Evolutionary conservation across 1,284 basidiomycete genomes (phyloP), one percentile per base, ranked within the genome.

Genomic region (Boletellus deceptivus): DNA sequence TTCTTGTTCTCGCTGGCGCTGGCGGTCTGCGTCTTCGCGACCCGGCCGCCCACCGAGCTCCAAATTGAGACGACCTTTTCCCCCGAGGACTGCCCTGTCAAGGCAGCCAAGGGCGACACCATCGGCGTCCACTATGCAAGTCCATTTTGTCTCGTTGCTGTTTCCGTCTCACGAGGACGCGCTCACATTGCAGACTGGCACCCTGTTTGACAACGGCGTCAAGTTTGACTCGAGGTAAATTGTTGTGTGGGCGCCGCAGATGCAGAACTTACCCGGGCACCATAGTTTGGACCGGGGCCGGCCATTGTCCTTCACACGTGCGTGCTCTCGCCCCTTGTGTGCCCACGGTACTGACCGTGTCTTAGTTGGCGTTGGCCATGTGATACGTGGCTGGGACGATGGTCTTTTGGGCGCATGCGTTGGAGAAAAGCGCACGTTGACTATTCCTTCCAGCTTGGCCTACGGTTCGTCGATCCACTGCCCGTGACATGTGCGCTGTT

Each of bases 361-460:
- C 13, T 47, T 50, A 91, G 89, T 93, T 36, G 91, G 91, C 47
- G 69, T 75, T 38, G 86, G 87, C 9, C 88, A 90, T 61, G 91
- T 93, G 40, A 93, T 93, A 68, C 76, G 76, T 59, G 91, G 89
- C 17, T 91, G 89, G 89, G 89, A 91, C 57, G 71, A 88, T 50
- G 89, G 89, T 59, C 79, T 91, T 46, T 54, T 78, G 43, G 87
- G 86, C 61, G 95, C 97, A 89, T 98, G 95, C 69, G 67, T 91
- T 33, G 78, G 83, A 52, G 95, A 98, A 76, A 94, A 93, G 77
- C 86, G 95, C 41, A 91, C 79, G n/a, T 79, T 98, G 56, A 92
- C 86, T 17, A 94, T 94, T 57, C 93, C 93, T 16, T 67, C 89
- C 13, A 56, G 75, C 45, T 73, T 85, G 71, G 93, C 83, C 13